Evolutionary conservation across 768 basidiomycete genomes (phyloP).

Genomic region (Lactarius vividus): DNA sequence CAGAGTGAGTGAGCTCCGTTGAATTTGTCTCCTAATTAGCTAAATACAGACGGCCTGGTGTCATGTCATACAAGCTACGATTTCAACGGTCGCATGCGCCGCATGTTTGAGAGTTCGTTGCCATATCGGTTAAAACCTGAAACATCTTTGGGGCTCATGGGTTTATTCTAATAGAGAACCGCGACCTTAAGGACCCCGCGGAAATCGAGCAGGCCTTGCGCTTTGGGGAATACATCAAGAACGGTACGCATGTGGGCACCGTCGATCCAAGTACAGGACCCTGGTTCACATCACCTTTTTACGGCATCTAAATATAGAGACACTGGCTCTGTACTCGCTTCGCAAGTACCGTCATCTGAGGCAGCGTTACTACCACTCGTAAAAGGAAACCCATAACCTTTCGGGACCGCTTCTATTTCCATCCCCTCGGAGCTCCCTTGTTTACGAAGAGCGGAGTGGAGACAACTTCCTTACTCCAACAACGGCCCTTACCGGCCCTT

Average conservation of each 20-base stretch:
- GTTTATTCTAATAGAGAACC: slow-evolving; percentile 53
- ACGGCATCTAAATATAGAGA: slow-evolving; percentile 42
- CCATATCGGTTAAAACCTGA: background rate
- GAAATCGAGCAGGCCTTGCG: slow-evolving; percentile 76
- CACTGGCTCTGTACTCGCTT: slow-evolving; percentile 75
- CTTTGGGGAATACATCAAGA: slow-evolving; percentile 82
- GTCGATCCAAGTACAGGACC: background rate
- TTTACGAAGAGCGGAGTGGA: background rate
- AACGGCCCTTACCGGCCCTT: background rate
- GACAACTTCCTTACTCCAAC: background rate
- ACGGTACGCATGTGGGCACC: slow-evolving; percentile 48
- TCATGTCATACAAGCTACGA: slow-evolving; percentile 54
- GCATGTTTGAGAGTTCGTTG: slow-evolving; percentile 68
- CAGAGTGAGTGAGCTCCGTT: slow-evolving; percentile 51
- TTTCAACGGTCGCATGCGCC: slow-evolving; percentile 70
- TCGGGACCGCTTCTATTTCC: background rate
- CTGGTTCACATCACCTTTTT: background rate
- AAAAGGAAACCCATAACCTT: background rate
- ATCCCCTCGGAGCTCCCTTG: background rate
- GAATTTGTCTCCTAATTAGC: background rate
- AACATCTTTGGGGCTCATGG: background rate
- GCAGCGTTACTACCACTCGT: slow-evolving; percentile 50
- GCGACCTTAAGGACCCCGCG: slow-evolving; percentile 55
- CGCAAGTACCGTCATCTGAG: slow-evolving; percentile 81
- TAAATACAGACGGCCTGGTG: slow-evolving; percentile 3